phyloP scores from a whole-genome alignment of 2,329 filamentous ascomycete genomes.

The Blumeria graminis region DNA sequence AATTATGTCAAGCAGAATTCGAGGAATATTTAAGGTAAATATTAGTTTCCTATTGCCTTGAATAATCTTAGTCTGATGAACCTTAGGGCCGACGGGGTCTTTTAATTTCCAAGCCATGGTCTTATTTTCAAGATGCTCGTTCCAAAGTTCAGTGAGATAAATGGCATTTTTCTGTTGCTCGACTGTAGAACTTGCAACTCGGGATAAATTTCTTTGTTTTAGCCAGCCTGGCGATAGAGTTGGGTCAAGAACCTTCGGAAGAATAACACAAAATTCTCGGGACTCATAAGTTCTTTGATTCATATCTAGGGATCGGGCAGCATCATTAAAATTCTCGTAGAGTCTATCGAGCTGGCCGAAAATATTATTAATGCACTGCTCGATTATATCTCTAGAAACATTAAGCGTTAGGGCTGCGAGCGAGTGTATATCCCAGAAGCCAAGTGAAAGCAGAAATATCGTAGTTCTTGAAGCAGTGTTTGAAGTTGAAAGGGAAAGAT shows the following conservation, averaged over 20 bases:
- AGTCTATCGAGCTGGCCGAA: slow-evolving; percentile 12
- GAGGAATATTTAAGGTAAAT: slow-evolving; percentile 19
- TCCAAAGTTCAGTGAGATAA: slow-evolving; percentile 26
- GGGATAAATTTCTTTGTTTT: slow-evolving; percentile 19
- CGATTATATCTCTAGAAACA: slow-evolving; percentile 5
- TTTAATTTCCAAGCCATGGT: not conserved
- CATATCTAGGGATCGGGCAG: slow-evolving; percentile 1
- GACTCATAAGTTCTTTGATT: not conserved
- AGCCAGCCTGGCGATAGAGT: slow-evolving; percentile 29
- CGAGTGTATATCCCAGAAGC: slow-evolving; percentile 15
- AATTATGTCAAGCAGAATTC: slow-evolving; percentile 21
- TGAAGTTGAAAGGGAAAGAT: slow-evolving; percentile 8
- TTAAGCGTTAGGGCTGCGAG: slow-evolving; percentile 8
- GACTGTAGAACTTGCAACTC: slow-evolving; percentile 22
- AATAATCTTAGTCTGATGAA: not conserved
- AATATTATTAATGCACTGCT: slow-evolving; percentile 8
- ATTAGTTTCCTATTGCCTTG: slow-evolving; percentile 12
- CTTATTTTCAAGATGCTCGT: slow-evolving; percentile 19
- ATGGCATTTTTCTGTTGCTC: slow-evolving; percentile 31
- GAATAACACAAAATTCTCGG: slow-evolving; percentile 22
- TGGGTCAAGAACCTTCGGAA: slow-evolving; percentile 28
- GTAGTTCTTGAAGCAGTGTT: slow-evolving; percentile 5
- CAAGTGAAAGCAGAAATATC: slow-evolving; percentile 13
- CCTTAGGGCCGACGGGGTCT: not conserved
- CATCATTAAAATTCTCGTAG: slow-evolving; percentile 7